Base-by-base conservation (phyloP, 345 rosid genomes). In the Brassica rapa region DNA sequence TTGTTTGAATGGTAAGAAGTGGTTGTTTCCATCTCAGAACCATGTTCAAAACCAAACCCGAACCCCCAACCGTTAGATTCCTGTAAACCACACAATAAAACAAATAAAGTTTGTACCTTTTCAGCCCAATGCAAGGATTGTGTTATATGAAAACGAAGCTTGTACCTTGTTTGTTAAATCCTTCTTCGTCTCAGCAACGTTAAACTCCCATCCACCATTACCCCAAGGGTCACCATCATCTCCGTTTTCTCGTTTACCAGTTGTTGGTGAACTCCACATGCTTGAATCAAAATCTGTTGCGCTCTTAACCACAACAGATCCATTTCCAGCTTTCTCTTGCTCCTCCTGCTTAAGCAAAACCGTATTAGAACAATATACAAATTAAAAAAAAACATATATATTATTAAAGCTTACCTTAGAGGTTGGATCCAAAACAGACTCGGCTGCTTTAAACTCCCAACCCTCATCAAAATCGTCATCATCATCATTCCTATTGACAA, bases 401-500 rank as follows among this genome's bases (percentile, higher is more conserved):
- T 19, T 35, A 29, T 5, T 12, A n/a, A 14, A 66, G 24, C 8
- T 64, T 77, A 86, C 90, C 87, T 84, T 76, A 51, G 53, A n/a
- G 49, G 10, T 43, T 37, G 66, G 53, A 3, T 53, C 59, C 62
- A 60, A 32, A 19, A 70, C 67, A 24, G 84, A 70, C 61, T 77
- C 82, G 1, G 87, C 86, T 24, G 78, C 74, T 72, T 79, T 86
- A 72, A 86, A 83, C 14, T 80, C 89, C 91, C 90, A 88, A 37
- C 76, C 63, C 6, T 59, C 63, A 56, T 56, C 61, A 19, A 19
- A 8, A 56, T 56, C 61, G 4, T 56, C 60, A 7, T 11, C 86
- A 67, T 67, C 84, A 74, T 63, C 82, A 10, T 65, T 61, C 77
- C 35, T 33, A 79, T 68, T 86, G 61, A 9, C 37, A 60, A 53